Conservation (phyloP, 2,329 filamentous ascomycete species). For the Colletotrichum coccodes region DNA sequence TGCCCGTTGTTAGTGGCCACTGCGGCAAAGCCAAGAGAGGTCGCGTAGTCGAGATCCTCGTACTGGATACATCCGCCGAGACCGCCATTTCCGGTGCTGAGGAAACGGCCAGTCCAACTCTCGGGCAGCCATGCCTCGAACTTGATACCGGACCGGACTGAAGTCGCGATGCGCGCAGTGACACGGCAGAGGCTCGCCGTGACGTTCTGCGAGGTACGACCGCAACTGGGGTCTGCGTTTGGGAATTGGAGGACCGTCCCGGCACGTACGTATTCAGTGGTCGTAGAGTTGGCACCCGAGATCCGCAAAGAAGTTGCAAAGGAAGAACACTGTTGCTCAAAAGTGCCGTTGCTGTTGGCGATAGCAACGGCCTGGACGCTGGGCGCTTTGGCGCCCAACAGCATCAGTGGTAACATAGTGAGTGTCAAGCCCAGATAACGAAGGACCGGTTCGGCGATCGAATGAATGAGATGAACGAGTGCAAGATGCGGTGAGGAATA, state of each 20-base stretch:
- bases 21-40: conserved; percentile 52
- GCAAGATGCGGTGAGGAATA: not conserved
- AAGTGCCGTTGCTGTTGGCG: not conserved
- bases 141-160: conserved; percentile 52
- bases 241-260: conserved; percentile 48
- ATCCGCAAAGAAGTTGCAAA: conserved; percentile 43
- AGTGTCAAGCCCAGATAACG: not conserved
- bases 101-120: conserved; percentile 54
- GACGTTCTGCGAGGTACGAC: conserved; percentile 34
- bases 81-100: conserved; percentile 59
- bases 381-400: not conserved
- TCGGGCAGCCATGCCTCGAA: conserved; percentile 58
- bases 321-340: conserved; percentile 28
- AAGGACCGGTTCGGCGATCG: not conserved
- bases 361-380: not conserved
- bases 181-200: conserved; percentile 39
- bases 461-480: not conserved
- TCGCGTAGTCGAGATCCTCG: conserved; percentile 52
- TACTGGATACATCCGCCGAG: conserved; percentile 57
- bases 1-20: conserved; percentile 62
- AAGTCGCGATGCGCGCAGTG: conserved; percentile 43
- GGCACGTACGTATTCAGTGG: conserved; percentile 29
- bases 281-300: conserved; percentile 37
- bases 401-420: not conserved
- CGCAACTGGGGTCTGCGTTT: conserved; percentile 49